Conservation (phyloP, 768 basidiomycete species). For the Suillus subalutaceus region DNA sequence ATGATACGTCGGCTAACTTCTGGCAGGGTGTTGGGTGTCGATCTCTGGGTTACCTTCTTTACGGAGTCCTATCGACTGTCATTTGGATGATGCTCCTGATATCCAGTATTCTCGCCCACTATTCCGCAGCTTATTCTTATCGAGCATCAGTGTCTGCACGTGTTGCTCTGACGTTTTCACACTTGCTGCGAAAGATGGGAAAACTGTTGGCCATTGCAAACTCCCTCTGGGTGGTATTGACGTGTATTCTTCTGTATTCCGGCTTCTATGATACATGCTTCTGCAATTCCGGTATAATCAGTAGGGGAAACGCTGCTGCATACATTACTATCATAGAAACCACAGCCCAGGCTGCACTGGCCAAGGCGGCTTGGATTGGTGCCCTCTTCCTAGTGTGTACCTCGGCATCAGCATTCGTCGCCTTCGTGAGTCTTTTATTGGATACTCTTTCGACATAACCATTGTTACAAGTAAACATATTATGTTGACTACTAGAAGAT, state of each 20-base stretch:
- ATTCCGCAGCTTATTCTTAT: background rate
- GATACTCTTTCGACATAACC: constrained; percentile 14
- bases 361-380: background rate
- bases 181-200: constrained; percentile 19
- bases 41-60: constrained; percentile 24
- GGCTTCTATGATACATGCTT: constrained; percentile 25
- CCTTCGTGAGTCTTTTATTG: background rate
- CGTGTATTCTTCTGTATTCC: constrained; percentile 26
- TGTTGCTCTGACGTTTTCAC: constrained; percentile 9
- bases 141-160: background rate
- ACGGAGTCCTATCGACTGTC: constrained; percentile 22
- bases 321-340: background rate
- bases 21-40: constrained; percentile 25
- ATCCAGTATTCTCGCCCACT: constrained; percentile 12
- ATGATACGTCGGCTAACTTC: background rate
- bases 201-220: constrained; percentile 24
- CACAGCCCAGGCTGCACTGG: background rate
- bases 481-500: too few species aligned
- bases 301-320: constrained; percentile 5
- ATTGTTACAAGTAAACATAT: too few species aligned
- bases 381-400: background rate
- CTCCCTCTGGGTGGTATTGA: constrained; percentile 19
- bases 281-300: constrained; percentile 21
- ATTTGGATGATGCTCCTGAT: constrained; percentile 24
- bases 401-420: background rate